Evolutionary conservation across 768 basidiomycete genomes (phyloP).

Genomic region (Trametes cinnabarina): DNA sequence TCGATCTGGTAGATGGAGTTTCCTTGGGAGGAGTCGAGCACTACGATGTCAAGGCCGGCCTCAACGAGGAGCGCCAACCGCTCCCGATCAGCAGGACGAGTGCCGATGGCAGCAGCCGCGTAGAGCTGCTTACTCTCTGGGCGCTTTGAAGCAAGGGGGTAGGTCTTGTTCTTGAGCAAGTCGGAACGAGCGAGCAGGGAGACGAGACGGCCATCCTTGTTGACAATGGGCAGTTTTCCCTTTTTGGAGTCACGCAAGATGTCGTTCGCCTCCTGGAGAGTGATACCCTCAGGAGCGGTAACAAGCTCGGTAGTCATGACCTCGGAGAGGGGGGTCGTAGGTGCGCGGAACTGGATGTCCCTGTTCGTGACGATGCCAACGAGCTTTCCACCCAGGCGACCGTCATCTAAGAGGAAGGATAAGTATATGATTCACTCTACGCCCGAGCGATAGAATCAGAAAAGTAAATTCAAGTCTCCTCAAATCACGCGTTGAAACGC

Average conservation of each 20-base stretch:
- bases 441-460: constrained; percentile 34
- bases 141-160: constrained; percentile 90
- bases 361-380: constrained; percentile 95
- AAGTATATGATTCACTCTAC: neutral
- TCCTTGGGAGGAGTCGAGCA: constrained; percentile 95
- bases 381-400: constrained; percentile 84
- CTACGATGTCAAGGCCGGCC: constrained; percentile 92
- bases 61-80: constrained; percentile 84
- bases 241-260: constrained; percentile 96
- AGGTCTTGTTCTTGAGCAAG: constrained; percentile 95
- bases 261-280: constrained; percentile 86
- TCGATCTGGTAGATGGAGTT: constrained; percentile 93
- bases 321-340: constrained; percentile 60
- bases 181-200: constrained; percentile 95
- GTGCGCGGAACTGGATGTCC: constrained; percentile 89
- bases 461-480: constrained; percentile 44
- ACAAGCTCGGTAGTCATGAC: constrained; percentile 92
- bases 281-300: constrained; percentile 85
- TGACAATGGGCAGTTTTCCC: constrained; percentile 91
- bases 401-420: constrained; percentile 59
- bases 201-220: constrained; percentile 60
- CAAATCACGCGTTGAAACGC: constrained; percentile 70
- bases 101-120: constrained; percentile 94
- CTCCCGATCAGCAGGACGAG: constrained; percentile 83
- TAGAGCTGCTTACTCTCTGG: constrained; percentile 92